Base-by-base conservation (phyloP, 2,329 filamentous ascomycete genomes). In the Apiospora aurea region DNA sequence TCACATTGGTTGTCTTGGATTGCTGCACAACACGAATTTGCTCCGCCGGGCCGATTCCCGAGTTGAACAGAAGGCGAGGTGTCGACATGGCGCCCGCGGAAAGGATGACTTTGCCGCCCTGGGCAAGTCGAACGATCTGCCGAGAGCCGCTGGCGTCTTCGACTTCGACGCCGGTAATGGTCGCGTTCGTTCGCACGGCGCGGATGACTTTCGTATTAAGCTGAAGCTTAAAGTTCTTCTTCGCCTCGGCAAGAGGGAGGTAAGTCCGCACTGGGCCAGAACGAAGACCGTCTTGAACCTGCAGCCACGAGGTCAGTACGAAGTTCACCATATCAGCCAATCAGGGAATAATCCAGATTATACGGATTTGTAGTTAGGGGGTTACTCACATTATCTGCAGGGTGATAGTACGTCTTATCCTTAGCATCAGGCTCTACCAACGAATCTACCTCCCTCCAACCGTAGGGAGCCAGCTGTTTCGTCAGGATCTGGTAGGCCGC, bases 231-330 rank as follows among this genome's bases (percentile, higher is more conserved):
- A 94, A 94, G 82, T 94, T 93, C 70, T 85, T 81, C 74, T 89
- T 85, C 53, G 83, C 83, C 64, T 86, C 84, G 0, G 91, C 91
- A 21, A 87, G 85, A 10, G 90, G 88, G 0, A 94, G 87, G 77
- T 94, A 94, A 0, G 92, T 93, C 7, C 89, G 90, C 76, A 94
- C 83, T 7, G 92, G 92, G 0, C 92, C 92, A 66, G 89, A 89
- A 72, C 92, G 85, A 80, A 92, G 89, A 64, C 90, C 91, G 61
- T 89, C 82, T 8, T 84, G 82, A 78, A 90, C 92, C 89, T 93
- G 92, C 18, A 21, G 1, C 16, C 18, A 38, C 26, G 6, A 10
- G 16, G 53, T 61, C 16, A 61, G 53, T 61, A 16, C 16, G 2
- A n/a, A n/a, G n/a, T n/a, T n/a, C n/a, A n/a, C n/a, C n/a, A n/a